Evolutionary conservation across 257 asterid species (phyloP).

Genomic region (Rehmannia glutinosa): DNA sequence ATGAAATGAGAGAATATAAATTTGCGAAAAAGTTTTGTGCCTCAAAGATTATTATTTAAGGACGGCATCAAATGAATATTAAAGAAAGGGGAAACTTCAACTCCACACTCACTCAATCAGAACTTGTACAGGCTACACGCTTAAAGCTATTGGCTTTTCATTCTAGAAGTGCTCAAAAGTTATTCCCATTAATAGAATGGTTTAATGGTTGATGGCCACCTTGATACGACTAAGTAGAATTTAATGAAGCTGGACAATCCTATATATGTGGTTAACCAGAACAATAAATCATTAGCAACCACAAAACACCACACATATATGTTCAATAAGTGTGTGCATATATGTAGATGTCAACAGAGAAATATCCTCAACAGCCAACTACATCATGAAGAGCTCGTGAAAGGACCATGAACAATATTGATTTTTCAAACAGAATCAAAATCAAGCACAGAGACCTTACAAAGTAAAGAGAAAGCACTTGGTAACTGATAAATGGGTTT

Average conservation of each 20-base stretch:
- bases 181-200: no score
- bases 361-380: background rate
- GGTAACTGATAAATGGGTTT: no score
- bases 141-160: no score
- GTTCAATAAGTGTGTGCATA: background rate
- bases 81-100: slow-evolving; percentile 1
- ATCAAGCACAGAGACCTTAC: background rate
- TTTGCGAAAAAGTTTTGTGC: background rate
- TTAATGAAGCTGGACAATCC: background rate
- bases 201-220: no score
- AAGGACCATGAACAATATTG: background rate
- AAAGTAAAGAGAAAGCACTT: no score
- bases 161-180: no score
- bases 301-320: background rate
- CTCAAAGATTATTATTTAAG: background rate
- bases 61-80: background rate
- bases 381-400: background rate
- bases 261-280: background rate
- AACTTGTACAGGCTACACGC: no score
- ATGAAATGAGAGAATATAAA: background rate
- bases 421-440: background rate
- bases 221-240: no score
- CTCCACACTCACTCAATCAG: no score
- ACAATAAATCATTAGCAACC: background rate
- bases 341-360: background rate